Base-by-base conservation (phyloP, 2,329 filamentous ascomycete species). In the Pseudohalonectria lignicola region DNA sequence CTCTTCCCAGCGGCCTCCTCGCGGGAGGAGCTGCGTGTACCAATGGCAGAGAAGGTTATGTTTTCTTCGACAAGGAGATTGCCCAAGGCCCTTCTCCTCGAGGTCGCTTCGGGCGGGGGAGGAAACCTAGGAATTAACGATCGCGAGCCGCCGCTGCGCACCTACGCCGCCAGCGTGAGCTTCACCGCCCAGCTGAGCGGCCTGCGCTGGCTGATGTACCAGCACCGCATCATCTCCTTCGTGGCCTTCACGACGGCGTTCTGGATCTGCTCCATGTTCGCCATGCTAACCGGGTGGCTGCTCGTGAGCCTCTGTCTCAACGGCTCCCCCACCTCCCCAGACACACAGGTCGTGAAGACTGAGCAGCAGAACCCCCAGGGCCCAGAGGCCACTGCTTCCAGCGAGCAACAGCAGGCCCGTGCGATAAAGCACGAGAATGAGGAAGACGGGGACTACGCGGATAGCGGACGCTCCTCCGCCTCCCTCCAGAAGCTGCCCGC, bases 161-260 rank as follows among this genome's bases (percentile, higher is more conserved):
- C 94, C 5, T 95, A 95, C 55, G 64, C 64, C 16, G 79, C 75
- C 4, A 63, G 61, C 12, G 68, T 94, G 25, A 71, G 70, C 3
- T 76, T 96, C 44, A 77, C 73, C 20, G 88, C 90, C 4, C 72
- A 77, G 38, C 77, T 95, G 45, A 69, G 72, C 10, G 90, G 90
- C 0, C 56, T 95, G 43, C 67, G 82, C 35, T 92, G 83, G 76
- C 50, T 88, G 39, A 94, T 98, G 84, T 92, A 92, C 51, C 79
- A 86, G 43, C 81, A 90, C 61, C 76, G 82, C 11, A 51, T 92
- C 26, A 56, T 76, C 2, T 78, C 78, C 5, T 87, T 86, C 41
- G 37, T 82, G 1, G 51, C 79, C 1, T 82, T 87, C 49, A 84
- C 79, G 0, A 57, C 64, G 1, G 48, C 74, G 1, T 95, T 95